Base-by-base conservation (phyloP, 805 yeast genomes). In the Candida ficus region DNA sequence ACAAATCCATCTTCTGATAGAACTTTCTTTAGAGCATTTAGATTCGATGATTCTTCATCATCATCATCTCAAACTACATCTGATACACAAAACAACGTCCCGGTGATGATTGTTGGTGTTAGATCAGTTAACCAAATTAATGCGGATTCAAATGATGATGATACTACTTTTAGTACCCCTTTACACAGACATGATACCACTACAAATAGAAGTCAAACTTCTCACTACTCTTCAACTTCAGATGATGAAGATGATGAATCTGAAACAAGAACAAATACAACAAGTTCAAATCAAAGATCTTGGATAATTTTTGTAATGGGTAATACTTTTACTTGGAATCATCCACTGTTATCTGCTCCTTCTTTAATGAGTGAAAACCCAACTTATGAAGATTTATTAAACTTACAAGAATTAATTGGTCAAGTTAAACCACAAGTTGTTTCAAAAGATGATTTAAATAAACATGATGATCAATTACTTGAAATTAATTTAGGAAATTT, bases 241-340 rank as follows among this genome's bases (percentile, higher is more conserved):
- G 29, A 31, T 19, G 31, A 16, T 14, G 7, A 20, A 10, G 34
- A 7, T 18, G 25, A 19, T 19, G 12, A 21, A 6, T 7, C 29
- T 4, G 8, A 7, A 13, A 20, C 29, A 23, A 9, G 23, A 18
- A 11, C 20, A 4, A 19, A 9, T 5, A 17, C 26, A 19, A 18
- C 12, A n/a, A 9, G 11, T 13, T 11, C 33, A 39, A 37, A 28
- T 17, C 39, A 66, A 29, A 60, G 76, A 22, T 71, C 79, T 1
- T 78, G 83, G 84, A 69, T 77, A n/a, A 74, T 78, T 19, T 75
- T 75, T 37, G 80, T 78, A 7, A 68, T 76, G 61, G 83, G 83
- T 1, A 80, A 79, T 30, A 59, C 71, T 12, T 78, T 74, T 47
- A 67, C 73, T 3, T 59, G 58, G 31, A 58, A 68, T 41, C 78